Base-by-base conservation (phyloP, 495 filamentous ascomycete genomes). In the Penicillium lagena region DNA sequence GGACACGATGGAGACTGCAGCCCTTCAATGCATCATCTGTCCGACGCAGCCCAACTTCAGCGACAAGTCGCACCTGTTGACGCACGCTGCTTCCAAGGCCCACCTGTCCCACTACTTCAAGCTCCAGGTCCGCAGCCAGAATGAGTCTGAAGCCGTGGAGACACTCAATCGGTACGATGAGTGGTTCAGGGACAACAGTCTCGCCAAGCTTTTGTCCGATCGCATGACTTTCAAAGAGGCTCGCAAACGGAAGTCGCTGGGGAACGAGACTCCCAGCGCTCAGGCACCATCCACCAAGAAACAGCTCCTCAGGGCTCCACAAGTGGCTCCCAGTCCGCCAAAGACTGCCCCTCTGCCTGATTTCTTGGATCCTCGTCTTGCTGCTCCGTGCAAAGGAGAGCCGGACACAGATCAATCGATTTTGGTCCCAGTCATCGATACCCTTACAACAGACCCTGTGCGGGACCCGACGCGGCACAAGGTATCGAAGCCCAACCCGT, bases 61-160 rank as follows among this genome's bases (percentile, higher is more conserved):
- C 40, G 90, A 96, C 58, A 65, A 87, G 29, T 94, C 89, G 12
- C 90, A 95, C 55, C 71, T 95, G 17, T 74, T 96, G 45, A 96
- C 90, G 29, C 90, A 96, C 54, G 75, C 94, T 12, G 75, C 81
- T 17, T 95, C 89, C 40, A 95, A 95, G 56, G 82, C 81, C 30
- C 90, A 96, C 59, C 66, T 95, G 9, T 77, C 86, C 12, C 71
- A 85, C 50, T 76, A 83, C 39, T 87, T 85, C 73, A 87, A 85
- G 50, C 66, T 86, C 31, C 74, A 83, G 47, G 74, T 95, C 42
- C 75, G 73, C 45, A 73, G 80, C 38, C 66, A 74, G 27, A 66
- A 74, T 17, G 84, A 94, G 32, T 46, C 49, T 6, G 54, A 59
- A 0, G 76, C 79, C 6, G 59, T 64, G 6, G 51, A 69, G 2